These are phyloP conservation scores for Phlyctochytrium arcticum DNA, from an alignment of 192 early-diverging fungal genomes.

Conservation along the genomic window DNA sequence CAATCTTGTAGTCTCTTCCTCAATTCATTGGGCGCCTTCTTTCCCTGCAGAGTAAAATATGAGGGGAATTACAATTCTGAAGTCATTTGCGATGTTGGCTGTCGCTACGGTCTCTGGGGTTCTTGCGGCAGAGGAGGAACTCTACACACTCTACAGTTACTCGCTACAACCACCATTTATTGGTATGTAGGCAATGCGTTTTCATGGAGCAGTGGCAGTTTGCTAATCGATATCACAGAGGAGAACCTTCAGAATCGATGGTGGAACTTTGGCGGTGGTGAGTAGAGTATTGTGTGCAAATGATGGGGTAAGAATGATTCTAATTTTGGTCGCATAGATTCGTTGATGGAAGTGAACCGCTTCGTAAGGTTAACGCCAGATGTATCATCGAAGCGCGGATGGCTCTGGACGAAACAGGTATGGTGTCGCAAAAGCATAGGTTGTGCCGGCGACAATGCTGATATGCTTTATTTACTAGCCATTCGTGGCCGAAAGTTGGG, in stretches of 20 bases:
- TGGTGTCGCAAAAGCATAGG: no score
- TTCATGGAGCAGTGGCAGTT: no score
- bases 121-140: neutral
- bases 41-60: no score
- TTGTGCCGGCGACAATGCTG: no score
- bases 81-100: no score
- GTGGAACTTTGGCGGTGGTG: conserved; percentile 94
- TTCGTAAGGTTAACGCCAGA: conserved; percentile 86
- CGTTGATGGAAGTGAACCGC: conserved; percentile 82
- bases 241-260: conserved; percentile 56
- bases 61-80: no score
- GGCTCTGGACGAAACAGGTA: conserved; percentile 66
- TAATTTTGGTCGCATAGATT: conserved; percentile 39
- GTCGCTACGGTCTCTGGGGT: no score
- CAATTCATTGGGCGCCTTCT: no score
- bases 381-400: conserved; percentile 72
- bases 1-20: no score
- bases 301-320: neutral
- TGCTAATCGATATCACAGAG: no score
- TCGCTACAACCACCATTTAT: neutral
- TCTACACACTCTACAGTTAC: neutral
- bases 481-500: conserved; percentile 63
- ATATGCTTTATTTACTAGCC: conserved; percentile 45
- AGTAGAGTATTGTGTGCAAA: conserved; percentile 21
- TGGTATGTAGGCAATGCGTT: no score